phyloP scores from a whole-genome alignment of 2,329 filamentous ascomycete species.

The Dothistroma pini region DNA sequence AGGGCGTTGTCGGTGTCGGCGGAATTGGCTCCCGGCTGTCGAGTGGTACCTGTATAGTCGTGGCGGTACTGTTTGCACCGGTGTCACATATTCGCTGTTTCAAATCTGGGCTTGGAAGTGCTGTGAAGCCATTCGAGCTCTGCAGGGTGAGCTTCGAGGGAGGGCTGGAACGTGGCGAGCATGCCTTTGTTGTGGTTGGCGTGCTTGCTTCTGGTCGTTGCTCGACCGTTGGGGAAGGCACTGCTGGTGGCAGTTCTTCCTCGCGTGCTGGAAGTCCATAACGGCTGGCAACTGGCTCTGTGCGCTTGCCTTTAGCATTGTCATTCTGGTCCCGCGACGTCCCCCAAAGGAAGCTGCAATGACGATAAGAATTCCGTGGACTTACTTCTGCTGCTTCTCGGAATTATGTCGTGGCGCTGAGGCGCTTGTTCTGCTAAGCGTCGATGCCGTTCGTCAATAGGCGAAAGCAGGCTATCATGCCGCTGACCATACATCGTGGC shows the following conservation, averaged over 20 bases:
- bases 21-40: slow-evolving; percentile 23
- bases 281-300: background rate
- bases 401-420: background rate
- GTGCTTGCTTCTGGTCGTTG: slow-evolving; percentile 13
- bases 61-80: slow-evolving; percentile 12
- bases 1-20: slow-evolving; percentile 20
- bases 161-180: slow-evolving; percentile 26
- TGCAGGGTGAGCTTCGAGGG: slow-evolving; percentile 24
- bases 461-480: background rate
- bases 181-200: slow-evolving; percentile 17
- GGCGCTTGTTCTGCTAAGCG: background rate
- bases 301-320: background rate
- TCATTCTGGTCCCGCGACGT: background rate
- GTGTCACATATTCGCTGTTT: slow-evolving; percentile 26
- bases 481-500: background rate
- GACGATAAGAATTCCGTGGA: background rate
- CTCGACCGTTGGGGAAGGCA: background rate
- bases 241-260: background rate
- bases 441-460: background rate
- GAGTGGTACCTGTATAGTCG: slow-evolving; percentile 22
- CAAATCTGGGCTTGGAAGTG: slow-evolving; percentile 22
- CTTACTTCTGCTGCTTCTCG: background rate
- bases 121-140: slow-evolving; percentile 28
- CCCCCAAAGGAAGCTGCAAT: background rate
- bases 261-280: background rate